Conservation (phyloP, 2,329 filamentous ascomycete species). For the Ophiostoma perfectum region DNA sequence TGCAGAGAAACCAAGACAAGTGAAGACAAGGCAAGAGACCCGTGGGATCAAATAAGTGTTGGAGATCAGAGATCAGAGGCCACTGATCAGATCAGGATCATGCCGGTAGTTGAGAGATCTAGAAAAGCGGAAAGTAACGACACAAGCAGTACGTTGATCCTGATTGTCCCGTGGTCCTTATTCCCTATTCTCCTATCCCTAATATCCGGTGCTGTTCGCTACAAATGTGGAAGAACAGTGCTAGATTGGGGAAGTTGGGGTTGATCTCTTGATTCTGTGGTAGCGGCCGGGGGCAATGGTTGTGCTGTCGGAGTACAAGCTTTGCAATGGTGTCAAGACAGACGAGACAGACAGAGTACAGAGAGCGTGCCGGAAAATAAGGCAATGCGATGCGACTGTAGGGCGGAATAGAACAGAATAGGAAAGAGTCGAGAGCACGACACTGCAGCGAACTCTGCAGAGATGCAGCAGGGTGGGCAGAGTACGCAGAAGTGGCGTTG, state of each 20-base stretch:
- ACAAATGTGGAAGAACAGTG: conserved; percentile 5
- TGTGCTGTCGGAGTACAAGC: conserved; percentile 1
- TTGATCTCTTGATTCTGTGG: neutral
- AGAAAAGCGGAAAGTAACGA: neutral
- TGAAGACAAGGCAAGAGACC: neutral
- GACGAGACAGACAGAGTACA: neutral
- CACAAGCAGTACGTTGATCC: neutral
- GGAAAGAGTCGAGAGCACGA: neutral
- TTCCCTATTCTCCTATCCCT: conserved; percentile 8
- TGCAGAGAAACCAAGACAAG: neutral
- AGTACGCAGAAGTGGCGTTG: conserved; percentile 10
- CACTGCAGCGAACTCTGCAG: neutral
- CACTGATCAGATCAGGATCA: neutral
- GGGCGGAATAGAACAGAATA: neutral
- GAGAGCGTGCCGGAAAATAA: neutral
- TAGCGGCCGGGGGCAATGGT: neutral
- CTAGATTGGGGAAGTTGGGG: conserved; percentile 6
- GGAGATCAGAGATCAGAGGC: neutral
- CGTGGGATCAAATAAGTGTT: neutral
- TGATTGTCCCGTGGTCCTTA: neutral
- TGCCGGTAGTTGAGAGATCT: conserved; percentile 5
- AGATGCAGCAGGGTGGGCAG: neutral
- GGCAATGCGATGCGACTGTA: conserved; percentile 2
- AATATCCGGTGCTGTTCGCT: neutral
- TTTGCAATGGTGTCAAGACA: neutral